Base-by-base conservation (phyloP, 2,329 filamentous ascomycete genomes). In the Colletotrichum nymphaeae region DNA sequence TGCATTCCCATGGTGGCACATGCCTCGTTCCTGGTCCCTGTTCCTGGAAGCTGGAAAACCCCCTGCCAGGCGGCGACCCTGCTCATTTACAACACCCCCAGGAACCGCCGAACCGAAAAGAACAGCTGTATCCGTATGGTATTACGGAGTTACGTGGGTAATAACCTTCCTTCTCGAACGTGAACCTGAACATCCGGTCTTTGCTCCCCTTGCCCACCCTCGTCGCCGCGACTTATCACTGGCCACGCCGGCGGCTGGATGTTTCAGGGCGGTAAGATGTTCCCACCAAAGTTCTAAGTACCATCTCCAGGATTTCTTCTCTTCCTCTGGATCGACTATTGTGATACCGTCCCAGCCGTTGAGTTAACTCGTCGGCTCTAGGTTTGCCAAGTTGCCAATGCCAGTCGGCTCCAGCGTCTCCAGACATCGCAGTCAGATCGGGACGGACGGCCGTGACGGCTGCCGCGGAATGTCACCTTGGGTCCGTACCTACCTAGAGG, bases 221-320 rank as follows among this genome's bases (percentile, higher is more conserved):
- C 32, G 49, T 58, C 30, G 37, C 57, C 22, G 49, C 67, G 28
- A 32, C 56, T 42, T 62, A 57, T 71, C 28, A 71, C 60, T 66
- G 71, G 67, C 58, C 49, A 35, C 56, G 49, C 60, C 28, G 35
- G 55, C 70, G 55, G 35, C 70, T 70, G 55, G 56, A 71, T 66
- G 71, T 73, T 73, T 73, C 71, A 73, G 71, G 71, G 60, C 56
- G 60, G 71, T 73, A 73, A 73, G 71, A 73, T 71, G 60, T 73
- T 73, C 67, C 67, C 67, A 73, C 71, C 71, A 71, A 70, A 56
- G 53, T 56, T 71, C 22, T 66, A 35, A 12, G 32, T 35, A 37
- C 32, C 24, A 32, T 37, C 70, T 53, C 26, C 68, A 35, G n/a
- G 49, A 12, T 14, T 22, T 24, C 30, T 60, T 30, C 16, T n/a